phyloP scores from a whole-genome alignment of 495 filamentous ascomycete species.

The Podospora appendiculata region DNA sequence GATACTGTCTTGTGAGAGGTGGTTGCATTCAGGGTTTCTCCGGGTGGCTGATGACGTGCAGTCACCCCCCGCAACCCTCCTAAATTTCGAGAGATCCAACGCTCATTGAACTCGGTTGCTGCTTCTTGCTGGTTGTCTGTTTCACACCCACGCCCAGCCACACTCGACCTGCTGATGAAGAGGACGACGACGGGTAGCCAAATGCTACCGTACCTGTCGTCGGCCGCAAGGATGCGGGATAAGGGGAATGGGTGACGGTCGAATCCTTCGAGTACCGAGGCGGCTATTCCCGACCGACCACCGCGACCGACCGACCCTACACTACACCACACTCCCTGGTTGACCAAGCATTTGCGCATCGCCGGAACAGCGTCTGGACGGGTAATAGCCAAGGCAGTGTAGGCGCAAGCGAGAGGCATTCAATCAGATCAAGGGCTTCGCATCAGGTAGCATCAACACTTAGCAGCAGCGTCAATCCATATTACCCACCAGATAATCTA shows the following conservation, averaged over 20 bases:
- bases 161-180: constrained; percentile 5
- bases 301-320: no score
- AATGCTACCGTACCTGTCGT: background rate
- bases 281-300: background rate
- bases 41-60: constrained; percentile 21
- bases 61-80: background rate
- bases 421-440: no score
- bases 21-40: constrained; percentile 12
- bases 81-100: background rate
- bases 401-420: no score
- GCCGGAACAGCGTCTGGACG: no score
- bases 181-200: background rate
- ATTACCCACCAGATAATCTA: no score
- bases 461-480: no score
- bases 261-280: background rate
- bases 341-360: no score
- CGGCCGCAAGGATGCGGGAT: background rate
- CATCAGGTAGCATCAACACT: no score
- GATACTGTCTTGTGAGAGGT: background rate
- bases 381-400: no score
- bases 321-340: no score
- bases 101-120: background rate
- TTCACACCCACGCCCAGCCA: constrained; percentile 4
- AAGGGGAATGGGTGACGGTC: background rate
- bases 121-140: background rate